Evolutionary conservation across 257 asterid species (phyloP).

Genomic region (Solanum virginianum): DNA sequence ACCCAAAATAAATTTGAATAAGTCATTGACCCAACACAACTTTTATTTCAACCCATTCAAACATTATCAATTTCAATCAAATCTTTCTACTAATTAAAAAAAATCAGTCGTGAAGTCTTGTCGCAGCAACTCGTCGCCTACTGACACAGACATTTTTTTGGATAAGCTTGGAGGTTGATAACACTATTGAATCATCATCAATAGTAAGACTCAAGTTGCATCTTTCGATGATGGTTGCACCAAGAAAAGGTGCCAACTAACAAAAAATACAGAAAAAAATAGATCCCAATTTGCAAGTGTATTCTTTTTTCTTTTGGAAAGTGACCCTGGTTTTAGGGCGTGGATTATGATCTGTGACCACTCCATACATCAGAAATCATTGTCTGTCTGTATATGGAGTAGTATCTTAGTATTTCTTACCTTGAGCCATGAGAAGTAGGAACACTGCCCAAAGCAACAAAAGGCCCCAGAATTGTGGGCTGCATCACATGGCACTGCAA

Average conservation of each 20-base stretch:
- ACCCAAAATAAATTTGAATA: too few relatives aligned
- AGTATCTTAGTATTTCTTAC: neutral
- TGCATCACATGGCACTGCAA: neutral
- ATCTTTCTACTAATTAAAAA: neutral
- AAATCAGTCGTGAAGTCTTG: neutral
- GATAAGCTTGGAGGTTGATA: neutral
- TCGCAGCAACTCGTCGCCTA: neutral
- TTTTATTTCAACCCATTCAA: too few relatives aligned
- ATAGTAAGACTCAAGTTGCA: neutral
- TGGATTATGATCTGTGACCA: neutral
- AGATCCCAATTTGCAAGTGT: neutral
- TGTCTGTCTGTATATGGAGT: neutral
- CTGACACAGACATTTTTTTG: neutral
- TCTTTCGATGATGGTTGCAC: neutral
- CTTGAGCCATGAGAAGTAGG: neutral
- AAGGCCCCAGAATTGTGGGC: neutral
- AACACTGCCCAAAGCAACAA: neutral
- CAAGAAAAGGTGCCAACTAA: neutral
- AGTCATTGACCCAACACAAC: too few relatives aligned
- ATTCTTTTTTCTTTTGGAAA: neutral
- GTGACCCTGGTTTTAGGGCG: neutral
- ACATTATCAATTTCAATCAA: too few relatives aligned
- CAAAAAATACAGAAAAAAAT: neutral
- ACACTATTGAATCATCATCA: neutral
- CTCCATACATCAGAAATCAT: neutral